These are phyloP conservation scores for Daldinia eschscholtzii DNA, from an alignment of 2,329 filamentous ascomycete genomes.

Conservation along the genomic window DNA sequence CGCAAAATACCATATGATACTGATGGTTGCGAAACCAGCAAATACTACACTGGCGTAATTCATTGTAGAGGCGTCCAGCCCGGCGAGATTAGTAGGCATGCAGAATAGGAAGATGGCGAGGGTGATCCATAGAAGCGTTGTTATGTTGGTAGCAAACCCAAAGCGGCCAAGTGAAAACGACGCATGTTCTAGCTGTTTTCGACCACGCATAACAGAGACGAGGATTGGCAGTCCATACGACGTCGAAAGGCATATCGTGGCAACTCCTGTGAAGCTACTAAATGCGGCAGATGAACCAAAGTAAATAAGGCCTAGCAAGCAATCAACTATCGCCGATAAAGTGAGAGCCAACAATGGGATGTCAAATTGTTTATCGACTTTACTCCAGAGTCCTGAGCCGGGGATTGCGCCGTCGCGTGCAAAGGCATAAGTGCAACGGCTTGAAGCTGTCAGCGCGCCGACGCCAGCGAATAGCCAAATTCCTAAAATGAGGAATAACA, in stretches of 20 bases:
- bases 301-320: slow-evolving; percentile 81
- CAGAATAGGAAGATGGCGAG: slow-evolving; percentile 80
- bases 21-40: slow-evolving; percentile 71
- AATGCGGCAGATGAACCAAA: slow-evolving; percentile 83
- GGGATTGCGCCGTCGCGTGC: slow-evolving; percentile 81
- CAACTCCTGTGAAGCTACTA: slow-evolving; percentile 83
- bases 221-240: slow-evolving; percentile 83
- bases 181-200: slow-evolving; percentile 74
- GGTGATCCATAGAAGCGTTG: slow-evolving; percentile 77
- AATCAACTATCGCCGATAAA: slow-evolving; percentile 76
- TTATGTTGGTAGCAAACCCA: slow-evolving; percentile 75
- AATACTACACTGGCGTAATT: slow-evolving; percentile 78
- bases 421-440: slow-evolving; percentile 81
- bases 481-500: slow-evolving; percentile 80
- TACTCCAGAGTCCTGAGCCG: slow-evolving; percentile 74
- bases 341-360: slow-evolving; percentile 78
- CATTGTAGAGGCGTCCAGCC: slow-evolving; percentile 66
- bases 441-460: slow-evolving; percentile 79
- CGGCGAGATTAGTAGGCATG: slow-evolving; percentile 75
- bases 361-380: slow-evolving; percentile 73
- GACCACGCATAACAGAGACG: slow-evolving; percentile 74
- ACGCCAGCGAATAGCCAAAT: slow-evolving; percentile 83
- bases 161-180: slow-evolving; percentile 77
- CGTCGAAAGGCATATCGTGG: slow-evolving; percentile 81
- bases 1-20: slow-evolving; percentile 72